Evolutionary conservation across 352 stramenopile species (phyloP).

Genomic region (Phytophthora multivora): DNA sequence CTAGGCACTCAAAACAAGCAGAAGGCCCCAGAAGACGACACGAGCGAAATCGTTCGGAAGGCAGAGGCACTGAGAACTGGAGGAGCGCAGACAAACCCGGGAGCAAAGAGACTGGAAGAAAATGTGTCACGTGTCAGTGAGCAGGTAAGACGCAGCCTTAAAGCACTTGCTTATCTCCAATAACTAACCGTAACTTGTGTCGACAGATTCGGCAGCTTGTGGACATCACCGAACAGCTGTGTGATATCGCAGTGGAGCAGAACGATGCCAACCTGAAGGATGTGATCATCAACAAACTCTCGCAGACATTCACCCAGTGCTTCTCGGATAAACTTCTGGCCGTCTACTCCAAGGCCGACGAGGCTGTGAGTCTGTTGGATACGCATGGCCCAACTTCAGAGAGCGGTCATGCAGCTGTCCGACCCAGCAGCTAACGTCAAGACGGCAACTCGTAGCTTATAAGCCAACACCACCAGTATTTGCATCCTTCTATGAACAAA

Average conservation of each 20-base stretch:
- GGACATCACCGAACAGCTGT: slow-evolving; percentile 72
- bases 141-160: slow-evolving; percentile 43
- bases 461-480: slow-evolving; percentile 16
- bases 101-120: slow-evolving; percentile 67
- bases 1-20: slow-evolving; percentile 15
- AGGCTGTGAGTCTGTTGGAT: slow-evolving; percentile 41
- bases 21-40: slow-evolving; percentile 41
- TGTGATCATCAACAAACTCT: slow-evolving; percentile 66
- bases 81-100: slow-evolving; percentile 42
- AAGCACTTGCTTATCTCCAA: background rate
- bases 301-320: slow-evolving; percentile 73
- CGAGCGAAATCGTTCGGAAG: slow-evolving; percentile 52
- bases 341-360: slow-evolving; percentile 70
- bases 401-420: slow-evolving; percentile 22
- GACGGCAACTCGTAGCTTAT: slow-evolving; percentile 4
- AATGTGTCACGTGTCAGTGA: slow-evolving; percentile 68
- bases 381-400: slow-evolving; percentile 36
- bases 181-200: slow-evolving; percentile 7
- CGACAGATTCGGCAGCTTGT: slow-evolving; percentile 54
- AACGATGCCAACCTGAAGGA: slow-evolving; percentile 79
- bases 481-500: slow-evolving; percentile 30
- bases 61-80: slow-evolving; percentile 47
- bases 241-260: slow-evolving; percentile 76
- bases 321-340: slow-evolving; percentile 71
- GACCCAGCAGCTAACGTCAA: slow-evolving; percentile 21